Base-by-base conservation (phyloP, 208 protist species). In the Phytomonas sp. region DNA sequence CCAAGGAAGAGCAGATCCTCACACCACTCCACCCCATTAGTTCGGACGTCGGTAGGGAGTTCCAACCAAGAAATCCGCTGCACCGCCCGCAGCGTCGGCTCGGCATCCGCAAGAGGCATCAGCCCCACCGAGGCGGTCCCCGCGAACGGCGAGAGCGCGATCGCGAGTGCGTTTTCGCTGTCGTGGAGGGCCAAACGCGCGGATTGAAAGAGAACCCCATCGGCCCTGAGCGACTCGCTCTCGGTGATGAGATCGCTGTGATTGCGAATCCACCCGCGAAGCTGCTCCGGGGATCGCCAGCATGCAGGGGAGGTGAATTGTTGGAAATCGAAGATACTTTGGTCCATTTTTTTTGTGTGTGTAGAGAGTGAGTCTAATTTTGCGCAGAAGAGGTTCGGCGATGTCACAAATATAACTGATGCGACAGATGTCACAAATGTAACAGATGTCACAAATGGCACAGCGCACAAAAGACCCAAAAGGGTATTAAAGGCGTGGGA, bases 201-300 rank as follows among this genome's bases (percentile, higher is more conserved):
- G 6, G 88, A 82, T 14, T 71, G 71, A 66, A 92, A 91, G n/a
- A 89, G 63, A 1, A 74, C 86, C 0, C 80, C 83, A 0, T 78
- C 59, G 0, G 83, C 76, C 4, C 81, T 83, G 36, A 90, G 77
- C 23, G 77, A 66, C 16, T 59, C 56, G 68, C 79, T 84, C 63
- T 67, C 66, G 12, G 79, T 78, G 37, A 87, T 74, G 8, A 95
- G 62, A 62, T 89, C 86, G 19, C 79, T 33, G 78, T 93, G 86
- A 66, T 95, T 95, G 42, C 82, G 79, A 32, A 93, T 60, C 12
- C 93, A 79, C 14, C 87, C 90, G 37, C 88, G 82, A 45, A 95
- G 72, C 77, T 95, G 90, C 30, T 87, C 84, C 12, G 86, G 79
- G 61, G 74, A 77, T 23, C 90, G 76, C 88, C 90, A 95, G 31